Conservation (phyloP, 2,329 filamentous ascomycete genomes). For the Raffaelea ambrosiae region DNA sequence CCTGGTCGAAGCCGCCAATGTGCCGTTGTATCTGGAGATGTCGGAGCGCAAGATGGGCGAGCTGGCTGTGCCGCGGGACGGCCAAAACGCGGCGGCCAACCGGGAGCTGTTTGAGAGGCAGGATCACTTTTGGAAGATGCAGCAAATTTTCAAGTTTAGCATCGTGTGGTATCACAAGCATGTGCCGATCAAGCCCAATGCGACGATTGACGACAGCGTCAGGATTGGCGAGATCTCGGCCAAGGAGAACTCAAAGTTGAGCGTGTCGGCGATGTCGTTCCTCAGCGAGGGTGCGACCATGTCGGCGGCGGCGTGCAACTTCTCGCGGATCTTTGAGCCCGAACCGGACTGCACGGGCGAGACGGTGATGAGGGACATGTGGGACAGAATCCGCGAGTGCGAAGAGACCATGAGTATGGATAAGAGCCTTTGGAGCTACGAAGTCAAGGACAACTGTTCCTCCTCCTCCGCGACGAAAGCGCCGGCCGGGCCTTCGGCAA, state of each 20-base stretch:
- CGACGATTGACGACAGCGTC: neutral
- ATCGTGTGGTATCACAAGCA: slow-evolving; percentile 8
- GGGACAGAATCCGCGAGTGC: neutral
- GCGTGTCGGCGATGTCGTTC: slow-evolving; percentile 5
- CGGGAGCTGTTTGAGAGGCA: neutral
- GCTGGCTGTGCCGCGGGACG: neutral
- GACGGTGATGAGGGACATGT: neutral
- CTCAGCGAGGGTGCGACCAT: slow-evolving; percentile 3
- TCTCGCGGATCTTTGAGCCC: neutral
- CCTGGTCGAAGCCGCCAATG: slow-evolving; percentile 8
- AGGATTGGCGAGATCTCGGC: neutral
- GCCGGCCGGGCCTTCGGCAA: neutral
- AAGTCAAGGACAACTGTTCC: too few relatives aligned
- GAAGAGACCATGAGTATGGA: too few relatives aligned
- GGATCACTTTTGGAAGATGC: slow-evolving; percentile 13
- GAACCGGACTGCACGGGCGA: neutral
- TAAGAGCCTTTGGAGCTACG: too few relatives aligned
- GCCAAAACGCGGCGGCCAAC: neutral
- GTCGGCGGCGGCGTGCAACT: neutral
- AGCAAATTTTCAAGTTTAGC: slow-evolving; percentile 8
- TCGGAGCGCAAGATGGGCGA: slow-evolving; percentile 10
- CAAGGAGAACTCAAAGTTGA: neutral
- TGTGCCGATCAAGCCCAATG: neutral
- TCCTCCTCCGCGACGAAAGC: neutral
- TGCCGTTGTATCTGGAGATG: slow-evolving; percentile 7